Conservation (phyloP, 2,329 filamentous ascomycete species). For the Penicillium sp. region DNA sequence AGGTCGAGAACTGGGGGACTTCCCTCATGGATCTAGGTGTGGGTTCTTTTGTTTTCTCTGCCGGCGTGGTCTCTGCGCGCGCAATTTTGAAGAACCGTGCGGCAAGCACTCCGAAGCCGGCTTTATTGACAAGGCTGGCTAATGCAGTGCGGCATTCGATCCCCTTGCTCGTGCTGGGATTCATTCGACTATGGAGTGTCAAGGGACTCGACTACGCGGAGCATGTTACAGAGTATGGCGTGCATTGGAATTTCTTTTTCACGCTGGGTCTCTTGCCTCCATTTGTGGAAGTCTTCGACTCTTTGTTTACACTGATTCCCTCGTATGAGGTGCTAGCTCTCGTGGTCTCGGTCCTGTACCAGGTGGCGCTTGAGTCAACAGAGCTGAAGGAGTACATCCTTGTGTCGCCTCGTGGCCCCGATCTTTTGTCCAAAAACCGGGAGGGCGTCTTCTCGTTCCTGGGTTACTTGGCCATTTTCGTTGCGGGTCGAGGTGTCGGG, state of each 20-base stretch:
- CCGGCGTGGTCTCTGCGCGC: conserved; percentile 81
- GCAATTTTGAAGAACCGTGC: conserved; percentile 65
- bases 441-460: conserved; percentile 94
- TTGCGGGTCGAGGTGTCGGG: conserved; percentile 78
- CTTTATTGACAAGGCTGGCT: conserved; percentile 54
- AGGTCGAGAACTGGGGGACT: conserved; percentile 98
- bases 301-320: conserved; percentile 61
- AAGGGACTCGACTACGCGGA: conserved; percentile 95
- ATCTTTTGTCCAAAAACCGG: conserved; percentile 80
- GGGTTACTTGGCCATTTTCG: conserved; percentile 91
- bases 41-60: conserved; percentile 93
- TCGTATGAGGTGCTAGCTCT: conserved; percentile 73
- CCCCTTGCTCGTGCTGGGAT: conserved; percentile 71
- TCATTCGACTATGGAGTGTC: conserved; percentile 77
- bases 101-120: conserved; percentile 39
- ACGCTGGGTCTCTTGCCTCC: conserved; percentile 83
- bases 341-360: conserved; percentile 63
- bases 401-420: conserved; percentile 64
- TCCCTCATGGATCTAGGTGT: conserved; percentile 99
- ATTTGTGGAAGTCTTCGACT: conserved; percentile 78
- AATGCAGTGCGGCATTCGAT: conserved; percentile 71
- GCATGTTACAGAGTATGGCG: conserved; percentile 93
- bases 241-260: conserved; percentile 99
- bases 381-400: conserved; percentile 77
- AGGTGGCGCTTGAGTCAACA: conserved; percentile 69